Evolutionary conservation across 345 rosid genomes (phyloP).

Genomic region (Bruguiera parviflora): DNA sequence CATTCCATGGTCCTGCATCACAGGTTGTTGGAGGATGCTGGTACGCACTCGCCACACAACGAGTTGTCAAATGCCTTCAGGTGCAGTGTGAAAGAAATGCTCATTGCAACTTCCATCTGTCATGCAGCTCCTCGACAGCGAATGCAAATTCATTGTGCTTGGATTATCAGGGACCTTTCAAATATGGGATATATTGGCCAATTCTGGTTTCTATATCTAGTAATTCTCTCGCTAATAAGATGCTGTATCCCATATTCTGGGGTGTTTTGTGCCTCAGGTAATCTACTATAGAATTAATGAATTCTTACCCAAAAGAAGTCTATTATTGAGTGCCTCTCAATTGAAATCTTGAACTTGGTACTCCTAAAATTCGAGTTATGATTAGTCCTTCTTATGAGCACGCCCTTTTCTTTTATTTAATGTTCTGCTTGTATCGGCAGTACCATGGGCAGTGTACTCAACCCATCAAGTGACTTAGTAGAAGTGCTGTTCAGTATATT

Average conservation of each 20-base stretch:
- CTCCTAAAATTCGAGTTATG: no score
- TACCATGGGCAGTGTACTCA: constrained; percentile 59
- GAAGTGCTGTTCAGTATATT: constrained; percentile 58
- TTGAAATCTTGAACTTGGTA: no score
- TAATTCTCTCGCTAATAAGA: constrained; percentile 45
- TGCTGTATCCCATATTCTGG: constrained; percentile 67
- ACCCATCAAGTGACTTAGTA: constrained; percentile 49
- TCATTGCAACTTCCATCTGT: constrained; percentile 32
- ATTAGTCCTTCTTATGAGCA: no score
- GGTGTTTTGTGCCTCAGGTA: constrained; percentile 62
- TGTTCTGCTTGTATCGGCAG: constrained; percentile 21
- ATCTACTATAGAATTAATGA: not conserved
- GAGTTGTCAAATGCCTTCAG: constrained; percentile 44
- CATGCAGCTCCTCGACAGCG: constrained; percentile 25
- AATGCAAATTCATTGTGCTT: constrained; percentile 38
- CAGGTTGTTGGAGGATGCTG: constrained; percentile 70
- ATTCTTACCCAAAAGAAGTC: not conserved
- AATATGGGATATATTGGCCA: constrained; percentile 50
- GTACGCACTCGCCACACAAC: constrained; percentile 53
- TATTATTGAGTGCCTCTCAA: no score
- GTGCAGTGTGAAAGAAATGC: constrained; percentile 31
- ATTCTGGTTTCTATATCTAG: constrained; percentile 57
- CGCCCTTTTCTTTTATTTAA: not conserved
- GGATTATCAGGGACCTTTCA: constrained; percentile 40
- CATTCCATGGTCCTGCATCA: not conserved